Evolutionary conservation across 352 stramenopile genomes (phyloP), one percentile per base, ranked within the genome.

Genomic region (Pythium aphanidermatum): DNA sequence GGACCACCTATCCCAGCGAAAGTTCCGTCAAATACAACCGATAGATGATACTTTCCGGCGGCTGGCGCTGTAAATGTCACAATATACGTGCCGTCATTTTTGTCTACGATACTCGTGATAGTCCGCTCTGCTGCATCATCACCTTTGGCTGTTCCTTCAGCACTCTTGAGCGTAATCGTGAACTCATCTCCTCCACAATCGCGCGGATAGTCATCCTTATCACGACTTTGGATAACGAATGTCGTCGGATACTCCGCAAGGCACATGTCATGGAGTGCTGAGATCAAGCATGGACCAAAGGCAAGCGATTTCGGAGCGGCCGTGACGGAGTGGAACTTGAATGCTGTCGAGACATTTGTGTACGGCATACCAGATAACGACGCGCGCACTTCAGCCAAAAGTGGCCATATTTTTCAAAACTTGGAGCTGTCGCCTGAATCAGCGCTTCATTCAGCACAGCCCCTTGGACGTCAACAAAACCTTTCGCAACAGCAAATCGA

Each of bases 121-220:
- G 34, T 19, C 26, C 56, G 38, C 3, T 67, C 55, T 46, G 65
- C 33, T 2, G 58, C 58, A 12, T 73, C 58, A 35, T 78, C 60
- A 36, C 52, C 41, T 49, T 68, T 80, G 7, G 54, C 52, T 19
- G 60, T 57, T 24, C 65, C 53, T 5, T 83, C 74, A 1, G 49
- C 19, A 19, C 50, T 69, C 44, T 61, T 76, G 1, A 95, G 41
- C 6, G 51, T 58, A 23, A 98, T 74, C 19, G 60, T 74, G 58
- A 98, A 98, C 47, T 97, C 86, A 49, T 98, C 95, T 23, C 96
- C 96, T 17, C 95, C 95, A 39, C 89, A 98, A 27, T 95, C 80
- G 16, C 95, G 90, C 25, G 84, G 77, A 40, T 67, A 74, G 23
- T 92, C 84, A 16, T 89, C 70, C 60, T 92, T 95, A 58, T 98